phyloP scores from a whole-genome alignment of 129 eudicot species.

The Ambrosia artemisiifolia region DNA sequence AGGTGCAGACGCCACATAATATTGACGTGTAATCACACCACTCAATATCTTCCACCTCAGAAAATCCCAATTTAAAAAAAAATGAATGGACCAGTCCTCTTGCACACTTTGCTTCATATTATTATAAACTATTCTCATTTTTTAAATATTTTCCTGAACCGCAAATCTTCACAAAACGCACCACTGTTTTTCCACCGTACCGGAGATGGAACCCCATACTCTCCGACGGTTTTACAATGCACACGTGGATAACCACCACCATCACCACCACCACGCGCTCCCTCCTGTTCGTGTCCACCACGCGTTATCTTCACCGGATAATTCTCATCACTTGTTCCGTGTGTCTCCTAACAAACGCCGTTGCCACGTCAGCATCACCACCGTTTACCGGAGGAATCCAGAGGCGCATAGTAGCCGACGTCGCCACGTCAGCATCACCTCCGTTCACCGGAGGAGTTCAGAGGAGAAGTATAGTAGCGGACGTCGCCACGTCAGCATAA shows the following conservation, averaged over 20 bases:
- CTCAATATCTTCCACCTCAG: slow-evolving; percentile 36
- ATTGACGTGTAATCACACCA: slow-evolving; percentile 28
- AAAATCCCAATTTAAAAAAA: slow-evolving; percentile 13
- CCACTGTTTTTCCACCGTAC: slow-evolving; percentile 1
- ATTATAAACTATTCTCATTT: background rate
- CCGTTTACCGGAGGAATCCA: slow-evolving; percentile 26
- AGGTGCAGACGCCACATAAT: slow-evolving; percentile 24
- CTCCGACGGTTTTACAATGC: slow-evolving; percentile 33
- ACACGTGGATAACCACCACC: slow-evolving; percentile 30
- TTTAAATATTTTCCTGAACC: background rate
- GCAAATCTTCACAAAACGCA: slow-evolving; percentile 6
- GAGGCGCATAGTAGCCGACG: background rate
- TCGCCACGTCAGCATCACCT: too few relatives aligned
- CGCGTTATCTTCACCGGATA: slow-evolving; percentile 31
- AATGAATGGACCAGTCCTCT: slow-evolving; percentile 15
- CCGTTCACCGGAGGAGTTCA: too few relatives aligned
- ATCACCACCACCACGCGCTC: background rate
- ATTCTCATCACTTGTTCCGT: slow-evolving; percentile 8
- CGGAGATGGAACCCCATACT: slow-evolving; percentile 49
- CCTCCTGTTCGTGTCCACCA: slow-evolving; percentile 23
- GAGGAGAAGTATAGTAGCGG: too few relatives aligned
- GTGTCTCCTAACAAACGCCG: slow-evolving; percentile 17
- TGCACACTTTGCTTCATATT: background rate
- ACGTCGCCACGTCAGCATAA: too few relatives aligned
- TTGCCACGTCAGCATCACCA: slow-evolving; percentile 36